phyloP scores from a whole-genome alignment of 306 rosid genomes.

The Inga oerstediana region DNA sequence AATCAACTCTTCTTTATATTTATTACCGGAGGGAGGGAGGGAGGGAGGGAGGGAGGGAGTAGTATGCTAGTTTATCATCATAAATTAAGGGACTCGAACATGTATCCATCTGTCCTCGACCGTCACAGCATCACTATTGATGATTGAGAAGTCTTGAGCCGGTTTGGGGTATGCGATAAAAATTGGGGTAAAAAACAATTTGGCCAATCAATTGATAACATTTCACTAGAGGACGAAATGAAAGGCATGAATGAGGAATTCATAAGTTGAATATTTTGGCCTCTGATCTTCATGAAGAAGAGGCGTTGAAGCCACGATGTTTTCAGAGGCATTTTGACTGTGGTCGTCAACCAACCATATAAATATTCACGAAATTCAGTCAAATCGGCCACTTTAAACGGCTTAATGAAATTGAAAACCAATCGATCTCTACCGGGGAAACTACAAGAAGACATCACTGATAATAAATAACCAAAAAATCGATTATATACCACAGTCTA shows the following conservation, averaged over 20 bases:
- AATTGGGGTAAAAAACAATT: background rate
- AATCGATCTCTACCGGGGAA: background rate
- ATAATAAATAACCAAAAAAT: constrained; percentile 25
- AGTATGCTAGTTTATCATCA: background rate
- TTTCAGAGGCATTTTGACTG: background rate
- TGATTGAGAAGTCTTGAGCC: background rate
- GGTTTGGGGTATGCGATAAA: background rate
- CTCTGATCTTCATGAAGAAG: background rate
- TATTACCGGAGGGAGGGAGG: too few relatives aligned
- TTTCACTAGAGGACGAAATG: background rate
- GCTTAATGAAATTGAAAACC: background rate
- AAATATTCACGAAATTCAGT: background rate
- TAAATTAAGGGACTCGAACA: background rate
- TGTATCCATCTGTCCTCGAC: background rate
- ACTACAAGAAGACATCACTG: background rate
- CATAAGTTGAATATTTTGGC: background rate
- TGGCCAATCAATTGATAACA: background rate
- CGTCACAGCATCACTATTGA: background rate
- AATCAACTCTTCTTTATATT: too few relatives aligned
- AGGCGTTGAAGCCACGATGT: background rate
- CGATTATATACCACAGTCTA: constrained; percentile 41
- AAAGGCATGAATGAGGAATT: background rate
- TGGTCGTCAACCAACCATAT: background rate
- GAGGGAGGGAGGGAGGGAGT: too few relatives aligned
- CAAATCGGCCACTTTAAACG: background rate